Base-by-base conservation (phyloP, 176 grass and related monocot species). In the Eragrostis curvula region DNA sequence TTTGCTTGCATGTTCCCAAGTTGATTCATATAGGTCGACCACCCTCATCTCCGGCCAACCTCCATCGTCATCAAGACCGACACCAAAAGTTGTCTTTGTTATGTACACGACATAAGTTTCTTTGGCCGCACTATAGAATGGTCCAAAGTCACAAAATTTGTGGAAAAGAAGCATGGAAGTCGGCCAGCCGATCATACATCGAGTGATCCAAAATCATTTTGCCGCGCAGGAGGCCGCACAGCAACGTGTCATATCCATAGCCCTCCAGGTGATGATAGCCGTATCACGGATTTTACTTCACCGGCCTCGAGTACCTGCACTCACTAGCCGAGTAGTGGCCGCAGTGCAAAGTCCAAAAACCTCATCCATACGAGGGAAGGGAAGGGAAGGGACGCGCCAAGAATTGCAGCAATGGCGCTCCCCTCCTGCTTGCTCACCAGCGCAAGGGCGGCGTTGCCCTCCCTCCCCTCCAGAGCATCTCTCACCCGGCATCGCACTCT, bases 371-470 rank as follows among this genome's bases (percentile, higher is more conserved):
- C 58, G n/a, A 24, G 23, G 8, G 58, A n/a, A n/a, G 14, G 58
- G 24, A 28, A 14, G 28, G 58, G 13, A 61, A 52, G 6, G 17
- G 27, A 24, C 27, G 27, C 58, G 58, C 24, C 58, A 61, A 61
- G 58, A 24, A 36, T 36, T 36, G 32, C 43, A 23, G 41, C 81
- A 61, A 89, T 89, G 87, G 51, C 81, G 52, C 76, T 75, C 52
- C 13, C 24, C 58, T 80, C 81, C 70, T 80, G 70, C 67, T n/a
- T 80, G 70, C 62, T 84, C 81, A 70, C 81, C 81, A 52, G 70
- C 70, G 16, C 24, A 43, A 82, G 62, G n/a, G 51, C 70, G n/a
- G 43, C 76, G 42, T 28, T 24, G 24, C 75, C 69, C 10, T 74
- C 75, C 17, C 9, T 52, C 71, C 30, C n/a, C 23, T 11, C 76